Conservation (phyloP, 805 yeast species). For the Suhomyces emberorum region DNA sequence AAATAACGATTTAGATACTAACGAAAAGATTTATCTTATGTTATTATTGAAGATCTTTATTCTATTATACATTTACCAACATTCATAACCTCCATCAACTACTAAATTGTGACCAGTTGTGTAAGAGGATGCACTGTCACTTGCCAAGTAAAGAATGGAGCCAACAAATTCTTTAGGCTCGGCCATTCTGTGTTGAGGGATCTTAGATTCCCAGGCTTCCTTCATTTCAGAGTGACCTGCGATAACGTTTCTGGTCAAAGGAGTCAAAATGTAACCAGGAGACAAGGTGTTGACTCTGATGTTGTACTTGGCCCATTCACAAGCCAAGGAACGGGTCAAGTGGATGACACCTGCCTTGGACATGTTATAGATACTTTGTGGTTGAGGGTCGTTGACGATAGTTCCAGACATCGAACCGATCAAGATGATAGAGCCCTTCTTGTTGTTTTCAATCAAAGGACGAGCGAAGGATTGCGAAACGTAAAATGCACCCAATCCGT, state of each 20-base stretch:
- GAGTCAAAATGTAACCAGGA: constrained; percentile 80
- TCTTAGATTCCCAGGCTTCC: constrained; percentile 66
- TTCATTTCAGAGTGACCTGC: constrained; percentile 59
- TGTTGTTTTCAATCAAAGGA: constrained; percentile 55
- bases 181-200: constrained; percentile 81
- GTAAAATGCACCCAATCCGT: constrained; percentile 71
- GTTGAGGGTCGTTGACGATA: constrained; percentile 76
- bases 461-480: constrained; percentile 72
- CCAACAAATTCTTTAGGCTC: constrained; percentile 83
- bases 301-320: constrained; percentile 77
- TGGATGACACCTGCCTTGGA: constrained; percentile 86
- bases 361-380: constrained; percentile 79
- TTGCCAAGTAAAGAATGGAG: constrained; percentile 67
- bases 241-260: constrained; percentile 69
- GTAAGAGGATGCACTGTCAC: constrained; percentile 67
- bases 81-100: constrained; percentile 85
- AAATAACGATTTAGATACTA: too few relatives aligned
- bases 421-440: constrained; percentile 59
- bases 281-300: constrained; percentile 75
- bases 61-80: constrained; percentile 50
- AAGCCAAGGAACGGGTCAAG: constrained; percentile 69
- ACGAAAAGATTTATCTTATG: too few relatives aligned
- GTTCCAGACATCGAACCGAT: constrained; percentile 80
- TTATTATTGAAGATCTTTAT: too few relatives aligned
- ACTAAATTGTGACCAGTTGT: constrained; percentile 82